Evolutionary conservation across 2,329 filamentous ascomycete species (phyloP), one percentile per base, ranked within the genome.

Genomic region (Trichoderma atrobrunneum): DNA sequence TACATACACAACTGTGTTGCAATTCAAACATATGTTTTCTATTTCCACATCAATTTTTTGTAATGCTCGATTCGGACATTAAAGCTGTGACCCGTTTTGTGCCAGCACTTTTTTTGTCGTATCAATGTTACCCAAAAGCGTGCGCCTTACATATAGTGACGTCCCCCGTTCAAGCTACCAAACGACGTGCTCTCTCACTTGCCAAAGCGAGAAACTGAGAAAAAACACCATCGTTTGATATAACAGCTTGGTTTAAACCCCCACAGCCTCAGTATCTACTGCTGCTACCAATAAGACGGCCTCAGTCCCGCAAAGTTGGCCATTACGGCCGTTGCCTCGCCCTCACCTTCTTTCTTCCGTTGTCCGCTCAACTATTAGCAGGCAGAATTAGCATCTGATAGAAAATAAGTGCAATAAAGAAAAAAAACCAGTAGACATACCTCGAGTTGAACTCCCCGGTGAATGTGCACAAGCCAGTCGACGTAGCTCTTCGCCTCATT

Each of bases 401-500:
- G 30, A 28, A 28, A 48, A 2, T 18, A 16, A 18, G 7, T 2
- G 18, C 6, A 18, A 32, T 2, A 5, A 26, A 14, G 16, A 51
- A 30, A 26, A 32, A 12, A 30, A 10, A 34, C 24, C 3, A 54
- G 48, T 24, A 54, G 21, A 82, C 87, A 82, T 81, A 92, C 90
- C 88, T 99, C 96, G 75, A 97, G 86, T 80, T 97, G 95, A 75
- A 99, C 96, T 76, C 93, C 91, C 77, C 95, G 92, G 83, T 99
- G 96, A 74, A 98, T 88, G 82, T 97, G 93, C 72, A 99, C 96
- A 78, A 99, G 86, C 96, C 96, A 99, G 83, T 99, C 96, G 39
- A 98, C 96, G 82, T 98, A 99, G 80, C 93, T 97, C 83, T 97
- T 95, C 43, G 96, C 96, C 84, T 99, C 96, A 76, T 97, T 97